Evolutionary conservation across 768 basidiomycete species (phyloP).

Genomic region (Suillus clintonianus): DNA sequence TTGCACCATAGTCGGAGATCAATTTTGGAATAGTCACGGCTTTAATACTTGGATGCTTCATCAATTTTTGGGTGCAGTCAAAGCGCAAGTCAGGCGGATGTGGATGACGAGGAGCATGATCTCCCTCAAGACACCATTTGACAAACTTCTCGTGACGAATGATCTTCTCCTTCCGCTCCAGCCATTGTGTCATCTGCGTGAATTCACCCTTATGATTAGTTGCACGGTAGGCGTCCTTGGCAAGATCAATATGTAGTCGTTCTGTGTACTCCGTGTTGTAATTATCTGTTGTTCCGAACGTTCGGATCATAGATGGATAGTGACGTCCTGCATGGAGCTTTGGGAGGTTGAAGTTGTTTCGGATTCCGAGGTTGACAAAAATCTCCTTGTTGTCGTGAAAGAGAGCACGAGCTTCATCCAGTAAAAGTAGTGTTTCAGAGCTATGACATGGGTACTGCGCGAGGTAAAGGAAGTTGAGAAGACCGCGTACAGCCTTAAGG

Average conservation of each 20-base stretch:
- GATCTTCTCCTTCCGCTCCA: conserved; percentile 36
- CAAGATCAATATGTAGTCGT: conserved; percentile 36
- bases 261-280: conserved; percentile 44
- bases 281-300: conserved; percentile 39
- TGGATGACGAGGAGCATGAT: no score
- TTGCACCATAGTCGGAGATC: conserved; percentile 26
- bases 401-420: conserved; percentile 16
- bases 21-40: conserved; percentile 23
- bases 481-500: conserved; percentile 20
- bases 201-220: conserved; percentile 40
- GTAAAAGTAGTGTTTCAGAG: conserved; percentile 22
- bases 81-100: conserved; percentile 6
- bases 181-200: conserved; percentile 40
- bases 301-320: conserved; percentile 31
- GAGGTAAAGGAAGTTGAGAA: conserved; percentile 42
- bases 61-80: conserved; percentile 16
- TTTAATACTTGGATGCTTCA: conserved; percentile 26
- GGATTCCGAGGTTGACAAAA: conserved; percentile 35
- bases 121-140: conserved; percentile 15
- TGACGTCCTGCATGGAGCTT: conserved; percentile 43
- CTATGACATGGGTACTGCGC: conserved; percentile 38
- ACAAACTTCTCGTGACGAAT: conserved; percentile 23
- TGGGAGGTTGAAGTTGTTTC: conserved; percentile 39
- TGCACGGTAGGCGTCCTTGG: conserved; percentile 35
- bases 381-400: conserved; percentile 40